These are phyloP conservation scores for Pythium guiyangense DNA, from an alignment of 352 stramenopile genomes.

Conservation along the genomic window DNA sequence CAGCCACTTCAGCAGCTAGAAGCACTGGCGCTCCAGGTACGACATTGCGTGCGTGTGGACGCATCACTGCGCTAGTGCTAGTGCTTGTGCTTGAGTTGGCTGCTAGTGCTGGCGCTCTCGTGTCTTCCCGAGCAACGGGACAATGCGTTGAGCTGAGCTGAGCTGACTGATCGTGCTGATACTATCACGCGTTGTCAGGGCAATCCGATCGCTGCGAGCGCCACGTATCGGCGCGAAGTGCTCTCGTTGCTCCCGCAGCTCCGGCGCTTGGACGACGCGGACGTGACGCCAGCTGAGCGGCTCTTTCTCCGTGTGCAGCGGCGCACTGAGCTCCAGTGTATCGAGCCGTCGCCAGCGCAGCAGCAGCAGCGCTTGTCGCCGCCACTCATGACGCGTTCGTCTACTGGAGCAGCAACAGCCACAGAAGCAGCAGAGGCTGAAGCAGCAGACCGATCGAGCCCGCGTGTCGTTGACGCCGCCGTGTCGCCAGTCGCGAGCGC, in stretches of 20 bases:
- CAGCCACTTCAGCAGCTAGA: slow-evolving; percentile 33
- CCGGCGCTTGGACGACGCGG: slow-evolving; percentile 34
- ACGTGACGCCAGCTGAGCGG: slow-evolving; percentile 42
- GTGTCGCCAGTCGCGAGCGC: slow-evolving; percentile 11
- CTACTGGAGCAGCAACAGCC: no score
- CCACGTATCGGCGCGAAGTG: slow-evolving; percentile 45
- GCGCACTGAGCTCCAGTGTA: slow-evolving; percentile 22
- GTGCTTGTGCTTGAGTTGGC: no score
- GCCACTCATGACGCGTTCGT: neutral
- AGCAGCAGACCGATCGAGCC: neutral
- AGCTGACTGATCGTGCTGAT: neutral
- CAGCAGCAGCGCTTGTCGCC: no score
- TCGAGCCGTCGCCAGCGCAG: slow-evolving; percentile 9
- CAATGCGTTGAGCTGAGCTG: no score
- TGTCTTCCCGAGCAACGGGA: no score
- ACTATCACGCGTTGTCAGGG: slow-evolving; percentile 17
- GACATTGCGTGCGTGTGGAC: neutral
- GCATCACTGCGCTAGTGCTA: neutral
- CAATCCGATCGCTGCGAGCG: slow-evolving; percentile 41
- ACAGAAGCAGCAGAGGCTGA: no score
- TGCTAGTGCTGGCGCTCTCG: no score
- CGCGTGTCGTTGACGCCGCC: neutral
- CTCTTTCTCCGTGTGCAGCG: slow-evolving; percentile 46
- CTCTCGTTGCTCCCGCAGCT: slow-evolving; percentile 54
- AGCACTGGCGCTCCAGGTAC: slow-evolving; percentile 36